These are phyloP conservation scores for Cetradonia linearis DNA, from an alignment of 495 filamentous ascomycete species.

Conservation along the genomic window DNA sequence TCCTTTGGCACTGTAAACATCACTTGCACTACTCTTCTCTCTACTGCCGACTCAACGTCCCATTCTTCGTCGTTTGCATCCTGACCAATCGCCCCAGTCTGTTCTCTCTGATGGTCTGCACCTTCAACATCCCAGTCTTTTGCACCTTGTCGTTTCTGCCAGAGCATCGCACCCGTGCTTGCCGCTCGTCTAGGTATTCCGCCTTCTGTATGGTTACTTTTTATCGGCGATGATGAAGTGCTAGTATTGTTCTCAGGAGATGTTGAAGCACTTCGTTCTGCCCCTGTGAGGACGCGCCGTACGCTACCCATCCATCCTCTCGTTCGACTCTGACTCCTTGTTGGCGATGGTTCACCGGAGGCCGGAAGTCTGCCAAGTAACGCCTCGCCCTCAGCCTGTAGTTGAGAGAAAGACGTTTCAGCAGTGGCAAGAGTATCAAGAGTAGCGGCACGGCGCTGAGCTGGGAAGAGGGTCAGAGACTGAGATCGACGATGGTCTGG, in stretches of 20 bases:
- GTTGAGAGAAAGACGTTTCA: constrained; percentile 46
- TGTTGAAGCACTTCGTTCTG: constrained; percentile 31
- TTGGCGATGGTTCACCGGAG: constrained; percentile 29
- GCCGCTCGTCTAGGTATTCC: constrained; percentile 43
- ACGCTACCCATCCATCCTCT: constrained; percentile 48
- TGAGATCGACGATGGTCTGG: constrained; percentile 19
- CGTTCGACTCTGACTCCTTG: constrained; percentile 31
- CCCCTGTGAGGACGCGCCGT: constrained; percentile 41
- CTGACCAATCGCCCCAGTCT: constrained; percentile 9
- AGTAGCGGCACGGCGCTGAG: constrained; percentile 33
- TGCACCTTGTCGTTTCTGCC: constrained; percentile 49
- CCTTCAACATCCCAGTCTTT: constrained; percentile 43
- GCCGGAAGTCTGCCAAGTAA: constrained; percentile 41
- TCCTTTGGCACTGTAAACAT: constrained; percentile 90
- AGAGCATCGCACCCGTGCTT: constrained; percentile 49
- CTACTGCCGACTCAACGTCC: constrained; percentile 79
- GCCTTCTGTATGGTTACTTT: constrained; percentile 7
- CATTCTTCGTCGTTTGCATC: constrained; percentile 59
- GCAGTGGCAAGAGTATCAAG: constrained; percentile 62
- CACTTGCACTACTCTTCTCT: constrained; percentile 73
- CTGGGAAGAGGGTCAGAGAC: constrained; percentile 9
- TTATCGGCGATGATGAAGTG: constrained; percentile 22
- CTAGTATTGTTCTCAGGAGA: constrained; percentile 23
- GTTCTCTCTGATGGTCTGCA: constrained; percentile 24
- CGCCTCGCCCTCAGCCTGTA: constrained; percentile 56